phyloP scores from a whole-genome alignment of 306 rosid genomes.

The Neltuma alba region DNA sequence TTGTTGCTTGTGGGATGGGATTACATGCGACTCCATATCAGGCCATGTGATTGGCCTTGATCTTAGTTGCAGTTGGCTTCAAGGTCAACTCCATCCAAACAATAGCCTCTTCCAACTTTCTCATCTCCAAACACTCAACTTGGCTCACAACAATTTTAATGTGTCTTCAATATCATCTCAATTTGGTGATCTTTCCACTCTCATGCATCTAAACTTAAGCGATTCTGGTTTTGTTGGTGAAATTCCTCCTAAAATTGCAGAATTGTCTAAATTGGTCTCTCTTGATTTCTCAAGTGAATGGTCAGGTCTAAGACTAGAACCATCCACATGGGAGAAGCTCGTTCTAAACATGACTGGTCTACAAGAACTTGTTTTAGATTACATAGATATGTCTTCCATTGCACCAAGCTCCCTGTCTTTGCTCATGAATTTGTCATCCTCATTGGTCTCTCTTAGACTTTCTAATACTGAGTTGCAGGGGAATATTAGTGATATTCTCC shows the following conservation, averaged over 20 bases:
- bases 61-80: not conserved
- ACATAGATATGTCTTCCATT: not conserved
- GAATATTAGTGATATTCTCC: not conserved
- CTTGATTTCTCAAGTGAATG: conserved; percentile 30
- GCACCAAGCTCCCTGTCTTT: not conserved
- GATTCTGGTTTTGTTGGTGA: rapidly evolving
- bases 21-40: not conserved
- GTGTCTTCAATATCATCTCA: not conserved
- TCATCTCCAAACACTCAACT: conserved; percentile 29
- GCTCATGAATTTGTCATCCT: conserved; percentile 19
- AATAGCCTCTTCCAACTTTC: not conserved
- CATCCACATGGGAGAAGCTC: not conserved
- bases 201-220: conserved; percentile 14
- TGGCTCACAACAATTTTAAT: not conserved
- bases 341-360: conserved; percentile 5
- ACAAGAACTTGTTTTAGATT: not conserved
- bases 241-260: not conserved
- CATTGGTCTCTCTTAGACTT: conserved; percentile 12
- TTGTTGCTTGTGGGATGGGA: conserved; percentile 36
- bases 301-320: too few relatives aligned
- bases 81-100: conserved; percentile 11
- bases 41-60: conserved; percentile 32
- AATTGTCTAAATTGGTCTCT: conserved; percentile 3
- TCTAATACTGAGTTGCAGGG: not conserved
- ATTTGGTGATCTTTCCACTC: conserved; percentile 3